Base-by-base conservation (phyloP, 2,329 filamentous ascomycete species). In the Cadophora luteo-olivacea region DNA sequence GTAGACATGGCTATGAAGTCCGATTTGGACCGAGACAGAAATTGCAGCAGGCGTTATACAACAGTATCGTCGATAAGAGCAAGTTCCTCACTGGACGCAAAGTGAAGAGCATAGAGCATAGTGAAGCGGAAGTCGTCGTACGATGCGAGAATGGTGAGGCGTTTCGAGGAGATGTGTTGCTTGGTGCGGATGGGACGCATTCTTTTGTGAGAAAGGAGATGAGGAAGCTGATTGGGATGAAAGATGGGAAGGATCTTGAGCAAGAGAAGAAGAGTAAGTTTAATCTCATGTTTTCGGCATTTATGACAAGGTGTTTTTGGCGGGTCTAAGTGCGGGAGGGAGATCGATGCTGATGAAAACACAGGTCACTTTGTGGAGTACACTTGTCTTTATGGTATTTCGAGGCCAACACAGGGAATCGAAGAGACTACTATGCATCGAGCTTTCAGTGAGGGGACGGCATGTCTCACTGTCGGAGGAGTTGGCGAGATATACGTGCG, bases 151-250 rank as follows among this genome's bases (percentile, higher is more conserved):
- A 73, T 49, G 72, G 72, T 4, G 52, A 57, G 25, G 62, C 58
- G 8, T 69, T 65, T 60, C 25, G 29, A n/a, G 72, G 68, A 2
- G 69, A 69, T 60, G 54, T 74, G 1, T 38, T 74, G 25, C 67
- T 72, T 36, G 72, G 72, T 8, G 71, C 72, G 2, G 72, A 74
- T 65, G 72, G 72, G n/a, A 61, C 72, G 22, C 69, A 72, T 41
- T 70, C 67, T 65, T 66, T 57, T 25, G 68, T 74, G 8, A 49
- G 72, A n/a, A 55, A 22, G 2, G 67, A 71, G 62, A 72, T 72
- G 71, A 57, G 68, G 61, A 66, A 65, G 33, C 41, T 63, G 14
- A 68, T 65, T 9, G 67, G 70, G 22, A 22, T 57, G 14, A 36
- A 55, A 36, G 63, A 62, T 16, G 33, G 57, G 9, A 64, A 49